These are phyloP conservation scores for Cryptosporidium tyzzeri DNA, from an alignment of 169 alveolate species.

Conservation along the genomic window DNA sequence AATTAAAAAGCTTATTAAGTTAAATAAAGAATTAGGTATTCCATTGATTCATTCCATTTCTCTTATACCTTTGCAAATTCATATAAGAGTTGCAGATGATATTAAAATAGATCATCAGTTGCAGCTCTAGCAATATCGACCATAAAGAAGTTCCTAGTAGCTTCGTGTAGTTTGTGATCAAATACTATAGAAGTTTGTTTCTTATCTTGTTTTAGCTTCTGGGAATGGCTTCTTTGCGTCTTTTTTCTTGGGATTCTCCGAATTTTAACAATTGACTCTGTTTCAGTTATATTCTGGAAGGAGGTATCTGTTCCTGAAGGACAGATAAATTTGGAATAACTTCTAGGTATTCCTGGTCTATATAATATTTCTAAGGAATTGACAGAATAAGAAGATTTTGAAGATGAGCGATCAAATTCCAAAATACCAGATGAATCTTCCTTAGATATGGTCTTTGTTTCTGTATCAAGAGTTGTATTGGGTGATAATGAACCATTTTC, in stretches of 20 bases:
- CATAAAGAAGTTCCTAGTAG: conserved; percentile 65
- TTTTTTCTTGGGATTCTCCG: conserved; percentile 10
- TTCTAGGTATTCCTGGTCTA: conserved; percentile 72
- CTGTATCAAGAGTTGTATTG: neutral
- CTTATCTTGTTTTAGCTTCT: neutral
- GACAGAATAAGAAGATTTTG: neutral
- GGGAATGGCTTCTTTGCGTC: conserved; percentile 2
- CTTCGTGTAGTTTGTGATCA: conserved; percentile 69
- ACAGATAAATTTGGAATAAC: conserved; percentile 42
- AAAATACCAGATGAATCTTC: neutral
- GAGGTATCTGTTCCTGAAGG: conserved; percentile 48
- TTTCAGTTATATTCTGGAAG: neutral
- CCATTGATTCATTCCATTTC: neutral
- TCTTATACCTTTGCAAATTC: neutral
- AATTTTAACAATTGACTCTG: neutral
- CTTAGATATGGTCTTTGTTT: neutral
- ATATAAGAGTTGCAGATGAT: neutral
- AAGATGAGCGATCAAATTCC: neutral
- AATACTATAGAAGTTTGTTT: neutral
- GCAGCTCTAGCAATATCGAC: conserved; percentile 76
- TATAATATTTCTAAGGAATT: conserved; percentile 11
- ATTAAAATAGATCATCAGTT: conserved; percentile 64
- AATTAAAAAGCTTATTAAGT: neutral
- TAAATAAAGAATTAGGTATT: neutral
- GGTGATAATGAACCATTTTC: neutral